Conservation (phyloP, 768 basidiomycete genomes). For the Tephrocybe sp. region DNA sequence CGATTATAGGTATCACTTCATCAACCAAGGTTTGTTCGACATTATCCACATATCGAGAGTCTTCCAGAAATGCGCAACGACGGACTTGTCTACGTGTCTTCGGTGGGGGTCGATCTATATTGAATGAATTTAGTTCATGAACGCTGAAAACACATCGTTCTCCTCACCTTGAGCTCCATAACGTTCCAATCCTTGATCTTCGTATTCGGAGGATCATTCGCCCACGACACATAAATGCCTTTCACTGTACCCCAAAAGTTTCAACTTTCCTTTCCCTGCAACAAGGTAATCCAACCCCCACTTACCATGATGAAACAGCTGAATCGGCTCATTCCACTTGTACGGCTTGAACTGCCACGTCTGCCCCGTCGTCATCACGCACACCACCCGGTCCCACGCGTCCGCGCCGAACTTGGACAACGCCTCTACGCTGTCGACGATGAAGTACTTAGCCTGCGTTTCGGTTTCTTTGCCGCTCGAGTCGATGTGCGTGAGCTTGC, state of each 20-base stretch:
- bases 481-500: slow-evolving; percentile 73
- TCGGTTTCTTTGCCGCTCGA: slow-evolving; percentile 61
- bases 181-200: slow-evolving; percentile 98
- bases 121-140: neutral
- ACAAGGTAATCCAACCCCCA: no score
- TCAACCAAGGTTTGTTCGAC: slow-evolving; percentile 76
- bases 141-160: neutral
- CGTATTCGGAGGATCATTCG: slow-evolving; percentile 85
- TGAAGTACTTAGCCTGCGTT: slow-evolving; percentile 68
- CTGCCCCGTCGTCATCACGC: slow-evolving; percentile 98
- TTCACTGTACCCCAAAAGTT: slow-evolving; percentile 59
- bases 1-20: no score
- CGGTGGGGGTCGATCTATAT: slow-evolving; percentile 84
- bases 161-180: slow-evolving; percentile 79
- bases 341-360: slow-evolving; percentile 98
- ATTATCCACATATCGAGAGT: slow-evolving; percentile 84
- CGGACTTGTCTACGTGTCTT: slow-evolving; percentile 91
- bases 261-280: neutral
- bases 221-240: slow-evolving; percentile 94
- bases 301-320: slow-evolving; percentile 91
- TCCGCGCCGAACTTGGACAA: slow-evolving; percentile 89
- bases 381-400: slow-evolving; percentile 96
- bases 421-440: slow-evolving; percentile 92
- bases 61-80: slow-evolving; percentile 96
- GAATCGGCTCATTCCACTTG: slow-evolving; percentile 93